Evolutionary conservation across 164 flowering plant genomes (phyloP), one percentile per base, ranked within the genome.

Genomic region (Buxus sempervirens): DNA sequence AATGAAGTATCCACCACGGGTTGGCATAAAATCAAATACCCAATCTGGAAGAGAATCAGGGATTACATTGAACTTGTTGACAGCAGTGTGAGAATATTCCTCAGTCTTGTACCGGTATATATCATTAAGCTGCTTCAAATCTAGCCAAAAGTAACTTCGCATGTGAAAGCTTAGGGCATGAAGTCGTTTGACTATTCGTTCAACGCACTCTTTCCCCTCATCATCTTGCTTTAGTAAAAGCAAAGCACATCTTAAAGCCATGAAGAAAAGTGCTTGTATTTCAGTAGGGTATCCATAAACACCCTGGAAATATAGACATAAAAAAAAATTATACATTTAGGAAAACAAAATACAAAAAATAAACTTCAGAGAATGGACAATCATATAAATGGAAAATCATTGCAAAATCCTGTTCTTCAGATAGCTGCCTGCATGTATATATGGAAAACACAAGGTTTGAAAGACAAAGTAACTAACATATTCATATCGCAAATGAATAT

Each of bases 21-120:
- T 24, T 22, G 83, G 85, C 83, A 82, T 76, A 70, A 82, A 82
- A 59, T 77, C 81, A 58, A 74, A 81, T 16, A 82, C 78, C 88
- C 88, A 84, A 1, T 82, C 81, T 13, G 87, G 87, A 54, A 82
- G 76, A n/a, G 88, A 84, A 62, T 84, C 88, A 0, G 88, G 88
- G 12, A 84, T 82, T 2, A 82, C 88, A 54, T 84, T 82, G 70
- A 84, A 84, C 68, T 84, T 84, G 66, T 84, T 84, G 9, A 82
- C 82, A 0, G 88, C 88, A 10, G 88, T 82, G 51, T 82, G 85
- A 27, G 86, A 84, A 64, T 84, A 84, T 69, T 84, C 88, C 75
- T 84, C 86, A 4, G 88, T 84, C 57, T 82, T 84, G 54, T 82
- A 82, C 15, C 83, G 75, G 36, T 80, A 82, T 45, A 80, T 82